Evolutionary conservation across 768 basidiomycete species (phyloP).

Genomic region (Panaeolus cyanescens): DNA sequence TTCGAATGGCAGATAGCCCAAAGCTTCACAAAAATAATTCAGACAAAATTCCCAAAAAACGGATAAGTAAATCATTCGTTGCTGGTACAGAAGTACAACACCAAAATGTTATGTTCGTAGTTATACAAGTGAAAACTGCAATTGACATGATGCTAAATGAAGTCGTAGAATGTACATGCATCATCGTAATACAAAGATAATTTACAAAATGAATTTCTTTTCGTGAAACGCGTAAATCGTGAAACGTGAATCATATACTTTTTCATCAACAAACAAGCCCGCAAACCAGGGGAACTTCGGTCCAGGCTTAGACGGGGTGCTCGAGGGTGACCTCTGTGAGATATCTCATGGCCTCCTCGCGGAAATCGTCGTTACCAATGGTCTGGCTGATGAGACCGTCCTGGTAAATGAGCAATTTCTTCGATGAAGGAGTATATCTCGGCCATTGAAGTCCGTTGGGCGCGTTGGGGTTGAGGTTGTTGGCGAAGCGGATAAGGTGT

Average conservation of each 20-base stretch:
- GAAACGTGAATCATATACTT: not conserved
- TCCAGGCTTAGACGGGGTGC: not conserved
- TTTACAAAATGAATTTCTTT: not conserved
- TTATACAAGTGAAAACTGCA: no score
- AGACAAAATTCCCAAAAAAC: no score
- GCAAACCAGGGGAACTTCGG: not conserved
- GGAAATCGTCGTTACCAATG: constrained; percentile 23
- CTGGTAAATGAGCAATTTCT: constrained; percentile 25
- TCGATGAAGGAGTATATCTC: constrained; percentile 9
- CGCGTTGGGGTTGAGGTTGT: constrained; percentile 15
- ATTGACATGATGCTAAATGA: not conserved
- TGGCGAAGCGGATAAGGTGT: constrained; percentile 43
- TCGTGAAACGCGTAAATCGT: not conserved
- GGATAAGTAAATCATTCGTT: no score
- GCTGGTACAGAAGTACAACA: no score
- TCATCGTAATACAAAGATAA: constrained; percentile 1
- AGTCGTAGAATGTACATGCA: not conserved
- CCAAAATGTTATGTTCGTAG: no score
- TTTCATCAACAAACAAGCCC: not conserved
- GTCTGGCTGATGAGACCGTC: constrained; percentile 16
- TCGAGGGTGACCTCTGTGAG: constrained; percentile 17
- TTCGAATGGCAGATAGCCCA: no score
- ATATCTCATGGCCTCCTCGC: constrained; percentile 20
- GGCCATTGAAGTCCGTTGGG: constrained; percentile 11
- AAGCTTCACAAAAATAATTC: no score